phyloP scores from a whole-genome alignment of 2,329 filamentous ascomycete species.

The Penicillium digitatum region DNA sequence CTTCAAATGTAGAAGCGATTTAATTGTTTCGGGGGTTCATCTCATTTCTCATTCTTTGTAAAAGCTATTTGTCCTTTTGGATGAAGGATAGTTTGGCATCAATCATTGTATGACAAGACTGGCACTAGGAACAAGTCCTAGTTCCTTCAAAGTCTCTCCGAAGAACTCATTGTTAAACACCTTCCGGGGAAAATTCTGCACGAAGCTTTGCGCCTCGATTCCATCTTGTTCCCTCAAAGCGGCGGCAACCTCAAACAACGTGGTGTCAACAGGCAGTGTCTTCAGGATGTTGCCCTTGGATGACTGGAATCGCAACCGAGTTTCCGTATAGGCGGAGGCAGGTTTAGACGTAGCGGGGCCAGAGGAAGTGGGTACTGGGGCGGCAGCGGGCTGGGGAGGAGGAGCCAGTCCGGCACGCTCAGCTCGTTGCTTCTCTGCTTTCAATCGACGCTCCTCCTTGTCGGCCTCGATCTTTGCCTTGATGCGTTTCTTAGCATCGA shows the following conservation, averaged over 20 bases:
- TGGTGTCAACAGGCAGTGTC: slow-evolving; percentile 83
- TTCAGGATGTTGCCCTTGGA: slow-evolving; percentile 73
- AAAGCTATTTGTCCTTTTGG: slow-evolving; percentile 3
- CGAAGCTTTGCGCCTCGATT: slow-evolving; percentile 68
- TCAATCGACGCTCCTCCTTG: slow-evolving; percentile 81
- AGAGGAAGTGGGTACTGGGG: slow-evolving; percentile 44
- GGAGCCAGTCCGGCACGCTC: slow-evolving; percentile 69
- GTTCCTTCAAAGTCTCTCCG: slow-evolving; percentile 86
- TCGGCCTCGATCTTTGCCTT: slow-evolving; percentile 92
- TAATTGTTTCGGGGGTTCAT: not conserved
- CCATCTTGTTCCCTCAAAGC: slow-evolving; percentile 69
- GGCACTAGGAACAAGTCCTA: slow-evolving; percentile 85
- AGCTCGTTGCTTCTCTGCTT: slow-evolving; percentile 81
- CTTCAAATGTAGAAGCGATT: not conserved
- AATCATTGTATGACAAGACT: slow-evolving; percentile 67
- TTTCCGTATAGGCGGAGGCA: slow-evolving; percentile 70
- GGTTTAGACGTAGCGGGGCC: slow-evolving; percentile 56
- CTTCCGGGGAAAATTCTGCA: slow-evolving; percentile 83
- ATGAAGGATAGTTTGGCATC: not conserved
- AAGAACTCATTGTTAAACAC: slow-evolving; percentile 72
- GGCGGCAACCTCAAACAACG: slow-evolving; percentile 85
- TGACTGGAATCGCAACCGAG: slow-evolving; percentile 77
- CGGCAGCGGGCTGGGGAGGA: slow-evolving; percentile 46
- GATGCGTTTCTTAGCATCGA: slow-evolving; percentile 81
- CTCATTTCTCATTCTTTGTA: slow-evolving; percentile 11